Evolutionary conservation across 2,329 filamentous ascomycete genomes (phyloP).

Genomic region (Fusarium xyrophilum): DNA sequence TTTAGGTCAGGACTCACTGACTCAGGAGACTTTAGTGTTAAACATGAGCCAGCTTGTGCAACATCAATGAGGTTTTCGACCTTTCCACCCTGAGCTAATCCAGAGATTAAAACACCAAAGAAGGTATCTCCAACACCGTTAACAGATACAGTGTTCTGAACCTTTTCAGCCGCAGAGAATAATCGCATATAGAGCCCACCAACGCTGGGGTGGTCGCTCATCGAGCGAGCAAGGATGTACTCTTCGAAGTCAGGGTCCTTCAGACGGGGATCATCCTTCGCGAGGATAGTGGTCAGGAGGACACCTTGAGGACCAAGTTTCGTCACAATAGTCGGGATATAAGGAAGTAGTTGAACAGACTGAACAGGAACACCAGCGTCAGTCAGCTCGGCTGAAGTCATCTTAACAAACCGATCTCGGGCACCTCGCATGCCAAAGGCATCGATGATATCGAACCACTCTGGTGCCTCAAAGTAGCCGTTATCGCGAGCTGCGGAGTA

Average conservation of each 20-base stretch:
- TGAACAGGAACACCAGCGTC: constrained; percentile 85
- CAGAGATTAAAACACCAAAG: constrained; percentile 82
- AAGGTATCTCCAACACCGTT: constrained; percentile 97
- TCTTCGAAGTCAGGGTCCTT: constrained; percentile 65
- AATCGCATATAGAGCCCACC: constrained; percentile 84
- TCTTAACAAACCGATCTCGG: constrained; percentile 71
- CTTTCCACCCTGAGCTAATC: constrained; percentile 67
- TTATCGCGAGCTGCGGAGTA: constrained; percentile 71
- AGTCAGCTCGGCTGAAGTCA: constrained; percentile 73
- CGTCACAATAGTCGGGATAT: constrained; percentile 82
- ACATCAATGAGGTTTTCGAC: constrained; percentile 72
- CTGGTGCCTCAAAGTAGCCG: constrained; percentile 70
- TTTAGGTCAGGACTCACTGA: constrained; percentile 70
- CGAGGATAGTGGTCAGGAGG: constrained; percentile 75
- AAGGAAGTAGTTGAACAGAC: constrained; percentile 83
- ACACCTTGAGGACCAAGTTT: constrained; percentile 82
- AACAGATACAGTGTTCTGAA: constrained; percentile 81
- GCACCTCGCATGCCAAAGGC: constrained; percentile 78
- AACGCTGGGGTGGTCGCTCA: constrained; percentile 58
- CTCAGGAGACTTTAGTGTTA: constrained; percentile 77
- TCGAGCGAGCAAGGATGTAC: constrained; percentile 74
- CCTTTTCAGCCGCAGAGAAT: constrained; percentile 70
- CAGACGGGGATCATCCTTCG: constrained; percentile 71
- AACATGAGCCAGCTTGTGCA: constrained; percentile 80
- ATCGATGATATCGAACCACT: constrained; percentile 84